phyloP scores from a whole-genome alignment of 257 asterid genomes.

The Capsicum baccatum region DNA sequence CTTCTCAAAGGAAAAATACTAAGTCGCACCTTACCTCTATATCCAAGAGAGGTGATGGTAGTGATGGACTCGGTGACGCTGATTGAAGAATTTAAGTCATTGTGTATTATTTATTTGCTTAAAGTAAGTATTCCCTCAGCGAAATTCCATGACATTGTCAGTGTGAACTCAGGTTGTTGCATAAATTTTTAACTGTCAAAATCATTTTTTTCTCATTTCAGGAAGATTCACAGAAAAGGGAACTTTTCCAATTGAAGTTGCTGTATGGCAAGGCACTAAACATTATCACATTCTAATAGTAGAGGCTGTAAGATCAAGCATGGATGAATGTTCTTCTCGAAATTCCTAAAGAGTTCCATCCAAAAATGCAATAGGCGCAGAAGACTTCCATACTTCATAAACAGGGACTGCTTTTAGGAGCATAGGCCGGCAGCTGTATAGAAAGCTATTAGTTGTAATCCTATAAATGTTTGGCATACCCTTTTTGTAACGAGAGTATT shows the following conservation, averaged over 20 bases:
- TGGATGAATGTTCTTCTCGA: neutral
- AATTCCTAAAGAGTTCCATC: neutral
- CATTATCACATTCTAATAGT: neutral
- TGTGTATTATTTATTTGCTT: neutral
- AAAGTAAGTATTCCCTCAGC: neutral
- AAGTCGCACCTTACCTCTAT: constrained; percentile 63
- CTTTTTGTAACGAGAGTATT: neutral
- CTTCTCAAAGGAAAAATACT: constrained; percentile 75
- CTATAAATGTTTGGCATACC: neutral
- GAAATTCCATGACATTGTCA: neutral
- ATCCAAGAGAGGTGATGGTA: constrained; percentile 98
- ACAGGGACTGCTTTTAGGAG: constrained; percentile 13
- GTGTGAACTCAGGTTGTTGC: neutral
- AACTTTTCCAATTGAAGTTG: constrained; percentile 19
- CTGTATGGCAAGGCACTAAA: neutral
- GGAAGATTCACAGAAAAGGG: constrained; percentile 8
- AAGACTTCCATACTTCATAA: neutral
- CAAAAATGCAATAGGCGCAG: neutral
- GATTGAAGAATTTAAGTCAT: constrained; percentile 48
- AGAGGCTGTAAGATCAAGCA: neutral
- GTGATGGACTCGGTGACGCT: constrained; percentile 96
- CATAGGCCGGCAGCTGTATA: neutral
- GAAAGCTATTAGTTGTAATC: neutral
- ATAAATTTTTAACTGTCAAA: neutral
- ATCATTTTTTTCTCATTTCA: neutral